Conservation (phyloP, 225 moss, liverwort and hornwort genomes). For the Lunularia cruciata region DNA sequence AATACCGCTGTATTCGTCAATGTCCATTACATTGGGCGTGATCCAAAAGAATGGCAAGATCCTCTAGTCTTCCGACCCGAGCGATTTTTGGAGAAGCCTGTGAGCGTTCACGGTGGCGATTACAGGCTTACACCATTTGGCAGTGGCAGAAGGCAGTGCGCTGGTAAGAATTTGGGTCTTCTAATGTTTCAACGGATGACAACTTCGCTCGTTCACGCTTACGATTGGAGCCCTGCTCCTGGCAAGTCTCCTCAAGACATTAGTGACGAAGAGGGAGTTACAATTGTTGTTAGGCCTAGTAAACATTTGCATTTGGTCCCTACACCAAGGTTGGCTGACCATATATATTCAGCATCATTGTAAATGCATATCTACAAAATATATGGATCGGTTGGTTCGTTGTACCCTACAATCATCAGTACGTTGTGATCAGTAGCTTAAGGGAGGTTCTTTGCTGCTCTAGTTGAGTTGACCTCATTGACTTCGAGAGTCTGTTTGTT, state of each 20-base stretch:
- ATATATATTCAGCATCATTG: no score
- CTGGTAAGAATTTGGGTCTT: slow-evolving; percentile 1
- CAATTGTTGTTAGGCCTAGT: no score
- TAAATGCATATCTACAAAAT: no score
- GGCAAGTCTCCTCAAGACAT: background rate
- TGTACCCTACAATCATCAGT: no score
- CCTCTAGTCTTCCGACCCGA: slow-evolving; percentile 35
- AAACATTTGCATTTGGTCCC: no score
- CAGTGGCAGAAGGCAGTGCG: slow-evolving; percentile 17
- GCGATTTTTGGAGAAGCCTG: slow-evolving; percentile 24
- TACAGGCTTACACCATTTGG: slow-evolving; percentile 23
- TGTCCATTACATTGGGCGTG: slow-evolving; percentile 37
- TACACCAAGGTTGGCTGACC: no score
- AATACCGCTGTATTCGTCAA: slow-evolving; percentile 29
- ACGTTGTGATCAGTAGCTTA: no score
- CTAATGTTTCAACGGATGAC: background rate
- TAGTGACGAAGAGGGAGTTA: background rate
- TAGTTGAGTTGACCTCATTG: no score
- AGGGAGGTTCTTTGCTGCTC: no score
- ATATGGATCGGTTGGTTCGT: no score
- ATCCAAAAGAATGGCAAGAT: background rate
- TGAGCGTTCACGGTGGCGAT: background rate
- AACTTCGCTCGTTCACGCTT: slow-evolving; percentile 14
- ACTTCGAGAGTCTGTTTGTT: no score
- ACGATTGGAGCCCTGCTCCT: slow-evolving; percentile 11